Percentiles rank a stretch among this genome's conserved stretches.
phyloP scores from a whole-genome alignment of 2,329 filamentous ascomycete genomes.

The Fusarium illudens region DNA sequence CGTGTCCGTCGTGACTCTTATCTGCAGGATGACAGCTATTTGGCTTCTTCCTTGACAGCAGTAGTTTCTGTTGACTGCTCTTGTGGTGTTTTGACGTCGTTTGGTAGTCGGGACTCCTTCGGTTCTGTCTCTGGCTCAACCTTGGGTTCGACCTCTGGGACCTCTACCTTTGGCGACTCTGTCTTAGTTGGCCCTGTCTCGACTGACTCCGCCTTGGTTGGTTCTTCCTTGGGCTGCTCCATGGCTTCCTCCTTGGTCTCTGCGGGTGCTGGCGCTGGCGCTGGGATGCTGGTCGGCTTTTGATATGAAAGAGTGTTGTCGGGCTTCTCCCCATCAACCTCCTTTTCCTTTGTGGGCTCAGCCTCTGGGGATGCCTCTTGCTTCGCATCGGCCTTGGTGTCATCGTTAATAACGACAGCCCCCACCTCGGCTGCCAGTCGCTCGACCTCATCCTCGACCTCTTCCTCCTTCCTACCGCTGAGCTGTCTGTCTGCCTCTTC shows the following conservation, averaged over 20 bases:
- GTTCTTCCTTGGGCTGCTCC: not conserved
- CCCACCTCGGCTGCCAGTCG: conserved; percentile 50
- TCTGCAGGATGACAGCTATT: not conserved
- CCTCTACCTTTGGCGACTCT: conserved; percentile 3
- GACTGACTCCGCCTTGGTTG: conserved; percentile 4
- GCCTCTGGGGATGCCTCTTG: not conserved
- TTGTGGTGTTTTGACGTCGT: not conserved
- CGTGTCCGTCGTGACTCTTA: not conserved
- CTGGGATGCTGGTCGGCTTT: not conserved
- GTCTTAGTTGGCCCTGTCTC: not conserved
- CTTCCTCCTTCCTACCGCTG: conserved; percentile 44
- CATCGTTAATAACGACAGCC: conserved; percentile 45
- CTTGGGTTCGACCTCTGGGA: not conserved
- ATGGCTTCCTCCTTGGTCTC: not conserved
- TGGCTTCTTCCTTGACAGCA: conserved; percentile 4
- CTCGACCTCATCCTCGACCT: conserved; percentile 57
- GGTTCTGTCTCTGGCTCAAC: not conserved
- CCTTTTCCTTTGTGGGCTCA: not conserved
- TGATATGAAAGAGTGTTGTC: not conserved
- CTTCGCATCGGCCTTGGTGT: not conserved
- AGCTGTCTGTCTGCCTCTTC: conserved; percentile 63
- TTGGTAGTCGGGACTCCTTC: not conserved
- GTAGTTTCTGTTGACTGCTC: not conserved
- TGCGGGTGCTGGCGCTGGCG: not conserved
- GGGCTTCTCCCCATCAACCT: not conserved